Conservation (phyloP, 306 rosid genomes). For the Carpinus fangiana region DNA sequence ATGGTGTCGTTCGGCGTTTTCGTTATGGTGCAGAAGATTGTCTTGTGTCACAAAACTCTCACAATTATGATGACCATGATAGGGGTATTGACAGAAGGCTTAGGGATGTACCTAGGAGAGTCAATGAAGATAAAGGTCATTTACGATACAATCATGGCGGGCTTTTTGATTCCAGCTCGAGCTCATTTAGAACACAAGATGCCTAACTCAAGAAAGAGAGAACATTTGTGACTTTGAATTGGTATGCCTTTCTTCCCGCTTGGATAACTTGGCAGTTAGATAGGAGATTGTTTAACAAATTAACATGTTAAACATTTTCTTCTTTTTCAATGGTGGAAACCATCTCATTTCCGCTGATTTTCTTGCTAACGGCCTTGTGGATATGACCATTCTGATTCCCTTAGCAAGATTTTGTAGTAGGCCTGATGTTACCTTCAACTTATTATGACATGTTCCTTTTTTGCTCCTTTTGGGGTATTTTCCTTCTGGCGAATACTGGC, state of each 20-base stretch:
- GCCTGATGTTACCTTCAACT: too few relatives aligned
- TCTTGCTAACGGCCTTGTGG: too few relatives aligned
- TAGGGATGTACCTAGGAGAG: constrained; percentile 20
- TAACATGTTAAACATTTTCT: too few relatives aligned
- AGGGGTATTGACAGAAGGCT: constrained; percentile 13
- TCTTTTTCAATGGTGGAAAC: too few relatives aligned
- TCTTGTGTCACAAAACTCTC: constrained; percentile 28
- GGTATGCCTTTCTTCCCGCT: not conserved
- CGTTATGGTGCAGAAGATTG: constrained; percentile 29
- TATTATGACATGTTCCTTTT: too few relatives aligned
- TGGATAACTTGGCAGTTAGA: not conserved
- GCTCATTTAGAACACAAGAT: constrained; percentile 8
- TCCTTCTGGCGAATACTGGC: too few relatives aligned
- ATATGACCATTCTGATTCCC: too few relatives aligned
- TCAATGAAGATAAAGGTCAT: constrained; percentile 22
- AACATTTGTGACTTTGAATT: not conserved
- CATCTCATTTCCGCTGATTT: too few relatives aligned
- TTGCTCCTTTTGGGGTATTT: too few relatives aligned
- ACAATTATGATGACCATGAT: constrained; percentile 20
- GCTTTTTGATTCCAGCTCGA: constrained; percentile 1
- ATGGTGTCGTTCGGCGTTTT: constrained; percentile 32
- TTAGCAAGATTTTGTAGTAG: too few relatives aligned
- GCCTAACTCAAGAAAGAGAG: not conserved
- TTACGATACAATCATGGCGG: constrained; percentile 12
- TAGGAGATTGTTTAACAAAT: not conserved